Evolutionary conservation across 1,284 basidiomycete genomes (phyloP).

Genomic region (Anthracocystis walkeri): DNA sequence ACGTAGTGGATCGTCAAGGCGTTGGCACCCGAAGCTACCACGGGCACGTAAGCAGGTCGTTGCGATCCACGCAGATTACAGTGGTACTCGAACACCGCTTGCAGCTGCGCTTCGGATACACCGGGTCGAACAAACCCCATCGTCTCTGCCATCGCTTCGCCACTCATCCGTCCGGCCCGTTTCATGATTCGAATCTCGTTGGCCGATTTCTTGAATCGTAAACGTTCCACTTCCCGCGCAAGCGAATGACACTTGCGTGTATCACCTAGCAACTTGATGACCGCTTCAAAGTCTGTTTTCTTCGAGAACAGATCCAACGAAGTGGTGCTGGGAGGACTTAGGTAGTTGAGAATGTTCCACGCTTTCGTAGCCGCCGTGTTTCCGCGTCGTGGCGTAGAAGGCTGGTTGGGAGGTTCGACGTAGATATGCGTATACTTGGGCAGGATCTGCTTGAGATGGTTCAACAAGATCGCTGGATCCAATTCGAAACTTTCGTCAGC

Average conservation of each 20-base stretch:
- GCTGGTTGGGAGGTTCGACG: slow-evolving; percentile 60
- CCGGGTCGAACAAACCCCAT: slow-evolving; percentile 60
- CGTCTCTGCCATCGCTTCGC: slow-evolving; percentile 62
- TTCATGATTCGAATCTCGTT: slow-evolving; percentile 66
- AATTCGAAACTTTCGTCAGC: slow-evolving; percentile 64
- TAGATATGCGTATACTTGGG: slow-evolving; percentile 61
- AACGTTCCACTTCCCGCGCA: slow-evolving; percentile 54
- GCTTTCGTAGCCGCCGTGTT: slow-evolving; percentile 21
- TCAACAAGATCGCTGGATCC: slow-evolving; percentile 55
- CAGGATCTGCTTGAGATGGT: slow-evolving; percentile 55
- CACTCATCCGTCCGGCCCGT: slow-evolving; percentile 59
- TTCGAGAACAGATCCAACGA: slow-evolving; percentile 61
- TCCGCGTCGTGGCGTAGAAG: slow-evolving; percentile 54
- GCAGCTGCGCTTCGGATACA: slow-evolving; percentile 57
- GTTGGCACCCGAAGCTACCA: slow-evolving; percentile 63
- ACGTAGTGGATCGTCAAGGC: slow-evolving; percentile 65
- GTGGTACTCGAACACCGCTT: slow-evolving; percentile 64
- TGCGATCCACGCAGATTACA: slow-evolving; percentile 60
- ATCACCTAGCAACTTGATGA: slow-evolving; percentile 62
- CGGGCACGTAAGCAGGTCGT: slow-evolving; percentile 67
- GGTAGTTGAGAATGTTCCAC: slow-evolving; percentile 62
- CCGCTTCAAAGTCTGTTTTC: slow-evolving; percentile 66
- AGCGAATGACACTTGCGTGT: slow-evolving; percentile 61
- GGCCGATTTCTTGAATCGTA: slow-evolving; percentile 61
- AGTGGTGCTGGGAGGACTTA: slow-evolving; percentile 59